Conservation (phyloP, 83 land plant species). For the Diphasiastrum complanatum region DNA sequence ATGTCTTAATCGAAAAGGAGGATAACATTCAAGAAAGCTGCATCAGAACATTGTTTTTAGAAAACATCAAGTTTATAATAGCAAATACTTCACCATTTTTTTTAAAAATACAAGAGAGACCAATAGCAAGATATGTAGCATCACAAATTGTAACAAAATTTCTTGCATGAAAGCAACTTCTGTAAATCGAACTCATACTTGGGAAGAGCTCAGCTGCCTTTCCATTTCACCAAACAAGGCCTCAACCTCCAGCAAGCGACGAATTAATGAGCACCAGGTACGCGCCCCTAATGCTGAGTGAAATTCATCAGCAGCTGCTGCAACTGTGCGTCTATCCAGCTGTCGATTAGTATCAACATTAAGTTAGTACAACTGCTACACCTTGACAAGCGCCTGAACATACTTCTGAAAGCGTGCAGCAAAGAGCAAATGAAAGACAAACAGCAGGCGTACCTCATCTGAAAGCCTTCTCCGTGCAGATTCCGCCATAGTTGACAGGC, state of each 20-base stretch:
- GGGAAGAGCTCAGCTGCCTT: conserved; percentile 30
- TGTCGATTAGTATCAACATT: conserved; percentile 33
- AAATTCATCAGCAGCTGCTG: conserved; percentile 50
- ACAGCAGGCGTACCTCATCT: conserved; percentile 48
- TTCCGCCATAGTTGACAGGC: conserved; percentile 76
- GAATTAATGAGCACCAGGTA: conserved; percentile 79
- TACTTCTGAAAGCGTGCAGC: too few species aligned
- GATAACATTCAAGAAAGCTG: too few species aligned
- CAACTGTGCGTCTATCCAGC: conserved; percentile 65
- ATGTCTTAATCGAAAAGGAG: too few species aligned
- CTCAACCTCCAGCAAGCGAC: conserved; percentile 61
- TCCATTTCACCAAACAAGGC: conserved; percentile 69
- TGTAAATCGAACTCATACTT: conserved; percentile 5
- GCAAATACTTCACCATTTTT: too few species aligned
- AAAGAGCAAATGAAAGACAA: conserved; percentile 3
- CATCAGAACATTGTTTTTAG: too few species aligned
- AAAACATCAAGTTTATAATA: too few species aligned
- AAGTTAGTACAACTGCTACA: too few species aligned
- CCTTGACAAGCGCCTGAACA: too few species aligned
- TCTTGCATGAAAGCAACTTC: neutral
- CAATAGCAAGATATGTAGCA: too few species aligned
- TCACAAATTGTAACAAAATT: neutral
- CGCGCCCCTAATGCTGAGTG: conserved; percentile 46
- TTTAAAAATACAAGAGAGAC: too few species aligned
- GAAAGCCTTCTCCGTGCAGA: conserved; percentile 66